Evolutionary conservation across 257 asterid genomes (phyloP).

Genomic region (Nicotiana sylvestris): DNA sequence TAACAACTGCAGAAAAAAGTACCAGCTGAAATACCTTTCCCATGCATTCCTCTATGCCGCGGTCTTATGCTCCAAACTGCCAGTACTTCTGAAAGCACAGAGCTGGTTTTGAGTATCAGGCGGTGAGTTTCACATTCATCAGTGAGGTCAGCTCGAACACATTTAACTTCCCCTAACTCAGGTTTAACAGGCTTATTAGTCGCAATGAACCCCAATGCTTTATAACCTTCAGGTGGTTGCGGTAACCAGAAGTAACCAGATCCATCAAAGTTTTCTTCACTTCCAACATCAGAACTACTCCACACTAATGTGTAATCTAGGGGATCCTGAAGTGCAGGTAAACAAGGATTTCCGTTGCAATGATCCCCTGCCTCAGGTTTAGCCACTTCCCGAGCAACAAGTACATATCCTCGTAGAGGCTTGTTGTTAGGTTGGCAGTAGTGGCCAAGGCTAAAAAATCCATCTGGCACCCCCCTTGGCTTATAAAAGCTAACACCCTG

Average conservation of each 20-base stretch:
- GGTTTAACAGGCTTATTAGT: conserved; percentile 64
- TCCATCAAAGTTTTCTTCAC: conserved; percentile 41
- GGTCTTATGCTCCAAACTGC: conserved; percentile 62
- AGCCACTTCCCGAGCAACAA: conserved; percentile 57
- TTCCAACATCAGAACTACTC: conserved; percentile 56
- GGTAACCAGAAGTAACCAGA: conserved; percentile 74
- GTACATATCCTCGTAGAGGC: conserved; percentile 71
- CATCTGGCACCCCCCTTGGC: conserved; percentile 60
- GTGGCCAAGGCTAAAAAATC: conserved; percentile 71
- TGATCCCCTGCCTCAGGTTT: conserved; percentile 15
- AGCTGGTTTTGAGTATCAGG: conserved; percentile 34
- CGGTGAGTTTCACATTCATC: conserved; percentile 57
- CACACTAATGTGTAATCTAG: conserved; percentile 66
- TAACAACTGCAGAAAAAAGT: conserved; percentile 55
- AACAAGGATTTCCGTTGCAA: conserved; percentile 3
- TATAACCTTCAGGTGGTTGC: conserved; percentile 68
- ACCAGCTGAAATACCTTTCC: conserved; percentile 69
- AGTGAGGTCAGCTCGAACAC: conserved; percentile 71
- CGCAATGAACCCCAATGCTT: conserved; percentile 69
- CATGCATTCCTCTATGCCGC: conserved; percentile 53
- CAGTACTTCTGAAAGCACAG: conserved; percentile 38
- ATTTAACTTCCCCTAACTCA: conserved; percentile 47
- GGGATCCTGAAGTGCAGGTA: conserved; percentile 59
- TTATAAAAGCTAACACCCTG: conserved; percentile 66
- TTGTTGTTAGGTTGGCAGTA: conserved; percentile 67